These are phyloP conservation scores for Geotrichum citri-aurantii DNA, from an alignment of 1,139 yeast genomes.

Conservation along the genomic window DNA sequence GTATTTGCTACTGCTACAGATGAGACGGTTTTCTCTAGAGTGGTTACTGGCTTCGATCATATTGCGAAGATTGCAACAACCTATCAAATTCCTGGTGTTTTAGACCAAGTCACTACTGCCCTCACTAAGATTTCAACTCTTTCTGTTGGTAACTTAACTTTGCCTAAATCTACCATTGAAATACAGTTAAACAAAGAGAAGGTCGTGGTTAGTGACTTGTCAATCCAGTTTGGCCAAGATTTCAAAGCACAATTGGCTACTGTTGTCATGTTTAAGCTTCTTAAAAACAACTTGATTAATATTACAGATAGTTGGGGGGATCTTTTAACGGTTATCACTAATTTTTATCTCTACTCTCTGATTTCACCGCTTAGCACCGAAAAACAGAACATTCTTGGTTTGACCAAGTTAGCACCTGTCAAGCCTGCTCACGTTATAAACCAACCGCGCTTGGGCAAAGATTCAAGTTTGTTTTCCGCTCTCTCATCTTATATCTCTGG, in stretches of 20 bases:
- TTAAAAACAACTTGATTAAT: slow-evolving; percentile 51
- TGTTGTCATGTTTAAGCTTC: slow-evolving; percentile 74
- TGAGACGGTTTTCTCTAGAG: slow-evolving; percentile 79
- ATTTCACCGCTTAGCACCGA: slow-evolving; percentile 63
- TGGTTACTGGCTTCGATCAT: slow-evolving; percentile 83
- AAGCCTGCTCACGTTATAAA: slow-evolving; percentile 61
- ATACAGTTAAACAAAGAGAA: slow-evolving; percentile 44
- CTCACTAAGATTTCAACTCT: slow-evolving; percentile 54
- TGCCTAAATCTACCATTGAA: slow-evolving; percentile 36
- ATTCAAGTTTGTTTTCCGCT: slow-evolving; percentile 73
- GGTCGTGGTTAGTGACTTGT: slow-evolving; percentile 69
- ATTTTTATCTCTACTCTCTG: slow-evolving; percentile 67
- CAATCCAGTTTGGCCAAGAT: slow-evolving; percentile 83
- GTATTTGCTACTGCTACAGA: slow-evolving; percentile 86
- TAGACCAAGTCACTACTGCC: slow-evolving; percentile 59
- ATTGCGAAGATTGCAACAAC: slow-evolving; percentile 69
- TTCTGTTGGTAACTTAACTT: slow-evolving; percentile 39
- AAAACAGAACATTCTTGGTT: slow-evolving; percentile 42
- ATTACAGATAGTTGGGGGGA: slow-evolving; percentile 49
- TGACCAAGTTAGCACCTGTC: slow-evolving; percentile 49
- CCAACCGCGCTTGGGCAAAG: slow-evolving; percentile 57
- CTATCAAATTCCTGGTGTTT: slow-evolving; percentile 50
- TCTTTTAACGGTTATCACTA: slow-evolving; percentile 54
- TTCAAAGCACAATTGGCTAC: slow-evolving; percentile 88
- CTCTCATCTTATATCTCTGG: slow-evolving; percentile 90